phyloP scores from a whole-genome alignment of 2,329 filamentous ascomycete species.

The Talaromyces sp. region DNA sequence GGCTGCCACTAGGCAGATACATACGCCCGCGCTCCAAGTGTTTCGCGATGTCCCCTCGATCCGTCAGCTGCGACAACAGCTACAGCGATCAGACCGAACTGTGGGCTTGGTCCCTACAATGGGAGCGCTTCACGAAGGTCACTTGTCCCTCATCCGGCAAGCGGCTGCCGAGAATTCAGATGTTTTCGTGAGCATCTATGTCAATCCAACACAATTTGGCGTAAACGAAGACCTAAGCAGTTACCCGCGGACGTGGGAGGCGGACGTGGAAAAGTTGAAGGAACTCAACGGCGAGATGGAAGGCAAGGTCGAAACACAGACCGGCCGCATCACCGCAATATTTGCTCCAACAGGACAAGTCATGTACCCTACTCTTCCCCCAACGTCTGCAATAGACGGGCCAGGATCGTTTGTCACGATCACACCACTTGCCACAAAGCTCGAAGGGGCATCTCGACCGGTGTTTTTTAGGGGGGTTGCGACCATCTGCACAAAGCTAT shows the following conservation, averaged over 20 bases:
- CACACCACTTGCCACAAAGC: constrained; percentile 72
- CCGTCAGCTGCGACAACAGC: constrained; percentile 63
- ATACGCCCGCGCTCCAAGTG: constrained; percentile 42
- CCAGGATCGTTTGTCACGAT: constrained; percentile 88
- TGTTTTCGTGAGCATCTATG: constrained; percentile 87
- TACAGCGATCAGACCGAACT: constrained; percentile 62
- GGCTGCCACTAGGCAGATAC: constrained; percentile 1
- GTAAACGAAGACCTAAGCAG: constrained; percentile 78
- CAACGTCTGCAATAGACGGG: constrained; percentile 67
- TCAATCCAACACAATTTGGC: constrained; percentile 96
- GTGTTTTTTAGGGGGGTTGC: constrained; percentile 97
- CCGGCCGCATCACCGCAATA: constrained; percentile 70
- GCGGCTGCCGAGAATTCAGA: constrained; percentile 80
- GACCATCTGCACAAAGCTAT: constrained; percentile 92
- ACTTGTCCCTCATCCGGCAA: constrained; percentile 77
- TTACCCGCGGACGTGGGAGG: constrained; percentile 86
- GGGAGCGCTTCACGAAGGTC: constrained; percentile 92
- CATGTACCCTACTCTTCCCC: constrained; percentile 82
- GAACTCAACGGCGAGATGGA: constrained; percentile 67
- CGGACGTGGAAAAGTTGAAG: constrained; percentile 65
- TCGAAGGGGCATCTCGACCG: constrained; percentile 81
- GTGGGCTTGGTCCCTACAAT: constrained; percentile 94
- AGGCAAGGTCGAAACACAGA: background rate
- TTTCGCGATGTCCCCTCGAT: constrained; percentile 72
- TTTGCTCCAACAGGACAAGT: constrained; percentile 78